A percentile compares a stretch with the other conserved stretches of the same genome.
These are phyloP conservation scores for Fusarium bactridioides DNA, from an alignment of 2,329 filamentous ascomycete species.

Conservation along the genomic window DNA sequence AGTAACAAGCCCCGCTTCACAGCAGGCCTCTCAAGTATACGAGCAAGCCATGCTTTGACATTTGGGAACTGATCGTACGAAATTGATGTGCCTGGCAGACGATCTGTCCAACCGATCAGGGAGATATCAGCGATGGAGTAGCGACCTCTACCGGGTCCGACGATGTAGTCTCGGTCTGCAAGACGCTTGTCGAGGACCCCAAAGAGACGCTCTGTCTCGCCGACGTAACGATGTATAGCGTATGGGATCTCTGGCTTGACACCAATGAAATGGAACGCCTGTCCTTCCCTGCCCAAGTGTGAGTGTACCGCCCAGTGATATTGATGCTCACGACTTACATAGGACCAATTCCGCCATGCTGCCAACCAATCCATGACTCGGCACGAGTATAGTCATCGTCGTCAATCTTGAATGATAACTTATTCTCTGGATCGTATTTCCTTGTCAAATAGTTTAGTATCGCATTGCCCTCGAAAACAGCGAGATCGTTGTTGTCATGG, in stretches of 20 bases:
- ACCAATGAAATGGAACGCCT: constrained; percentile 76
- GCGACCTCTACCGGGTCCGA: constrained; percentile 61
- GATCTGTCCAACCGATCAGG: constrained; percentile 73
- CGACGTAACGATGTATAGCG: constrained; percentile 75
- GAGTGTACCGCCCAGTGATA: background rate
- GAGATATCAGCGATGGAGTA: constrained; percentile 77
- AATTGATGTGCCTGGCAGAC: constrained; percentile 53
- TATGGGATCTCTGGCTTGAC: constrained; percentile 75
- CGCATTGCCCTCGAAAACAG: constrained; percentile 77
- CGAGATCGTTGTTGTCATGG: constrained; percentile 67
- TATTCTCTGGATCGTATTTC: constrained; percentile 71
- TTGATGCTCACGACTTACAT: constrained; percentile 46
- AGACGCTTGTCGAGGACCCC: constrained; percentile 75
- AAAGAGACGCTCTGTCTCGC: constrained; percentile 79
- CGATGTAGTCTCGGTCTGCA: constrained; percentile 57
- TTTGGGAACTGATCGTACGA: constrained; percentile 68
- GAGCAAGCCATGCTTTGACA: constrained; percentile 77
- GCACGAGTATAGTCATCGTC: constrained; percentile 47
- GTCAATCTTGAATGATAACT: constrained; percentile 50
- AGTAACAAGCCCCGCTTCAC: constrained; percentile 78
- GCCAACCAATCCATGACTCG: constrained; percentile 68
- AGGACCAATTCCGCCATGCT: constrained; percentile 78
- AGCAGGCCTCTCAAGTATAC: constrained; percentile 70
- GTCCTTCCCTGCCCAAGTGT: constrained; percentile 67
- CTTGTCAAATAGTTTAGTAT: constrained; percentile 78